These are phyloP conservation scores for Ustilago hordei DNA, from an alignment of 1,284 basidiomycete species.

Conservation along the genomic window DNA sequence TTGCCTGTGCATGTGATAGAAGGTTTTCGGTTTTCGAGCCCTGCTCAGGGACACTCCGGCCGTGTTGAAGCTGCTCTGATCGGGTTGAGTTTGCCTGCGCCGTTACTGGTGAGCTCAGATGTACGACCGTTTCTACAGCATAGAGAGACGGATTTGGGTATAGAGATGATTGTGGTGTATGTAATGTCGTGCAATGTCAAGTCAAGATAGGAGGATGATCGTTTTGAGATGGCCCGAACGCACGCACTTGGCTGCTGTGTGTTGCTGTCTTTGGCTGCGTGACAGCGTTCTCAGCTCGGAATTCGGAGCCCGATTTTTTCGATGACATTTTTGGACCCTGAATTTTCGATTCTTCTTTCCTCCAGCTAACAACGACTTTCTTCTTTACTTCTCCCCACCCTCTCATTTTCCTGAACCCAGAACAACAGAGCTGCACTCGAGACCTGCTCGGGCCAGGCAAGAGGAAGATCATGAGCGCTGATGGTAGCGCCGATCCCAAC, in stretches of 20 bases:
- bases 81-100: too few relatives aligned
- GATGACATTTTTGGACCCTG: conserved; percentile 28
- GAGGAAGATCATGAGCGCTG: conserved; percentile 15
- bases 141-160: not conserved
- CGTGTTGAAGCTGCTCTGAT: not conserved
- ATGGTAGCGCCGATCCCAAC: conserved; percentile 55
- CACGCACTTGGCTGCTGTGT: not conserved
- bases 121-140: too few relatives aligned
- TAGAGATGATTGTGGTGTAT: not conserved
- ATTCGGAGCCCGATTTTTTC: conserved; percentile 32
- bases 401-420: not conserved
- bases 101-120: too few relatives aligned
- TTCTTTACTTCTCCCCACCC: not conserved
- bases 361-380: not conserved
- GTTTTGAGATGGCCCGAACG: conserved; percentile 32
- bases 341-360: conserved; percentile 8
- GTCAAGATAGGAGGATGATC: not conserved
- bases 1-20: not conserved
- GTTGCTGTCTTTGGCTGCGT: conserved; percentile 6
- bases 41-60: not conserved
- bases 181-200: not conserved
- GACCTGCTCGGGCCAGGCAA: conserved; percentile 16
- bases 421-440: conserved; percentile 1
- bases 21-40: not conserved
- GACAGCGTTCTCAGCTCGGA: not conserved